Evolutionary conservation across 257 asterid genomes (phyloP).

Genomic region (Capsicum pubescens): DNA sequence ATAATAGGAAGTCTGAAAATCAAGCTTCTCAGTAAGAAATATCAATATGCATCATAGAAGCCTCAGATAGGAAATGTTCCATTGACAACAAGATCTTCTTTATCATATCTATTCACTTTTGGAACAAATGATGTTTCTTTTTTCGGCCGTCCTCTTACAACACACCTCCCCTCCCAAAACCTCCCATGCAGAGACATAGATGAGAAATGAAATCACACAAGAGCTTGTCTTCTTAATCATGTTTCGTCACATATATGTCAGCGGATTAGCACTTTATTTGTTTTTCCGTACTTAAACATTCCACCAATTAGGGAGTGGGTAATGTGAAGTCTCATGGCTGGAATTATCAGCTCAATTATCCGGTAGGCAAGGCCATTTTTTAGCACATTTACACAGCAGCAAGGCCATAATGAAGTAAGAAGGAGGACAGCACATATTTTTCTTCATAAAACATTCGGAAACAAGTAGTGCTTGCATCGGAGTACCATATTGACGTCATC

Average conservation of each 20-base stretch:
- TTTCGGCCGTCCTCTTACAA: too few species aligned
- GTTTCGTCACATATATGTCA: background rate
- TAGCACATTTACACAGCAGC: too few species aligned
- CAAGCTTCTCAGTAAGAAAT: background rate
- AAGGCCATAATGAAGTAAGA: background rate
- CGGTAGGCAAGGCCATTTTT: too few species aligned
- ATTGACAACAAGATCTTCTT: constrained; percentile 9
- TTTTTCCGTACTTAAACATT: background rate
- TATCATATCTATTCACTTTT: background rate
- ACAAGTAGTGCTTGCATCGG: constrained; percentile 26
- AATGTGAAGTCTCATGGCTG: background rate
- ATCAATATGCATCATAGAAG: too few species aligned
- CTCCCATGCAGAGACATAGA: background rate
- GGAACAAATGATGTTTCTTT: background rate
- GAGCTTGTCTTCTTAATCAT: background rate
- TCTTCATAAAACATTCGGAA: constrained; percentile 65
- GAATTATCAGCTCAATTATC: constrained; percentile 26
- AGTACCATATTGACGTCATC: background rate
- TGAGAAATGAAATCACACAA: constrained; percentile 9
- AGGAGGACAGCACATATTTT: constrained; percentile 7
- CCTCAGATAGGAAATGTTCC: background rate
- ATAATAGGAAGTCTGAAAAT: background rate
- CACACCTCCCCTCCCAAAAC: background rate
- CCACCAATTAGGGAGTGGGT: background rate
- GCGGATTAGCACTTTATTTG: background rate